A percentile compares a stretch with the other conserved stretches of the same genome.
phyloP scores from a whole-genome alignment of 805 yeast genomes.

The Kluyveromyces lactis region DNA sequence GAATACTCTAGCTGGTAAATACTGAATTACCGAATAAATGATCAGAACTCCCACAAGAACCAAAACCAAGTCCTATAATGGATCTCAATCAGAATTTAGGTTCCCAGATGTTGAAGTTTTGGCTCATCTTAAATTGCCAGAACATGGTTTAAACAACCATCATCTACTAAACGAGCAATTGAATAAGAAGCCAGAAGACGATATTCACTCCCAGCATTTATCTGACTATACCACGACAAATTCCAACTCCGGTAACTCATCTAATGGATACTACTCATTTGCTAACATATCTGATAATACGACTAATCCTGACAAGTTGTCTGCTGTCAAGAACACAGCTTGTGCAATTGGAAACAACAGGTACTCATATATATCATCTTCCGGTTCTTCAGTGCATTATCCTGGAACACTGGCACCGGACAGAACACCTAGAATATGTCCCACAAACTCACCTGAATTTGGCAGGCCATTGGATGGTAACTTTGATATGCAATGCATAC shows the following conservation, averaged over 20 bases:
- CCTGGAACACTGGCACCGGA: constrained; percentile 17
- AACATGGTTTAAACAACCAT: constrained; percentile 22
- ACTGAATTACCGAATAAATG: constrained; percentile 4
- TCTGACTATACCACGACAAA: constrained; percentile 22
- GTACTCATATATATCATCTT: constrained; percentile 6
- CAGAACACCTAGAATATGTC: constrained; percentile 2
- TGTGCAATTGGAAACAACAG: background rate
- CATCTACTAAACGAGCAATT: constrained; percentile 19
- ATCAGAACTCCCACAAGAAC: constrained; percentile 28
- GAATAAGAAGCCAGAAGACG: constrained; percentile 11
- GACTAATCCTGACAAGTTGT: constrained; percentile 9
- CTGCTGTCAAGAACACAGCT: background rate
- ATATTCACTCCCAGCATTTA: constrained; percentile 25
- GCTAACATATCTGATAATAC: constrained; percentile 33
- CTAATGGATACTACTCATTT: constrained; percentile 29
- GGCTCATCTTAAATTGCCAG: constrained; percentile 11
- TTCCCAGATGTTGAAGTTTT: constrained; percentile 30
- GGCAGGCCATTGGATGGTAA: constrained; percentile 1
- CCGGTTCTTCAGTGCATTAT: constrained; percentile 9
- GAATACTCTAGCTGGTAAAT: too few relatives aligned
- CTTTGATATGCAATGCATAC: constrained; percentile 3
- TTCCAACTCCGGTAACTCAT: constrained; percentile 20
- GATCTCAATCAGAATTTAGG: constrained; percentile 33
- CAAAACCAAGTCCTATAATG: constrained; percentile 32
- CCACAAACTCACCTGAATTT: background rate